Percentiles rank a stretch among this genome's conserved stretches.
phyloP scores from a whole-genome alignment of 1,284 basidiomycete species.

The Naganishia sp. region DNA sequence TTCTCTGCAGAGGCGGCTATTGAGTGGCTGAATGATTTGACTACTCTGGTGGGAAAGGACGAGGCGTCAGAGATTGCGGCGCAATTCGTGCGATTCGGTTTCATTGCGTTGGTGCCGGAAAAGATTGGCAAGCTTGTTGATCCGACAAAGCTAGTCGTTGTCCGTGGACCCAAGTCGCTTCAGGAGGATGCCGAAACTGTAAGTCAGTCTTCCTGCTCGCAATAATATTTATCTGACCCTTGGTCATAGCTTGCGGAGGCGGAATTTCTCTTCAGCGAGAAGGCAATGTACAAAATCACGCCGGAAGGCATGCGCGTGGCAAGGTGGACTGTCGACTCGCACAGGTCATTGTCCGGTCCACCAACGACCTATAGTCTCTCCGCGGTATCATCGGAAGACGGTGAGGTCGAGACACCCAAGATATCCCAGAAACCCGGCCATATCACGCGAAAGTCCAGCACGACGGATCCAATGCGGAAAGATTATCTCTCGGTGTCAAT shows the following conservation, averaged over 20 bases:
- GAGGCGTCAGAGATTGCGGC: constrained; percentile 97
- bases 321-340: constrained; percentile 64
- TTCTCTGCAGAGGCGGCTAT: constrained; percentile 84
- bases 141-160: constrained; percentile 82
- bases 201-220: not conserved
- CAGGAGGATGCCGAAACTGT: constrained; percentile 16
- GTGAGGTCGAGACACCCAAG: constrained; percentile 44
- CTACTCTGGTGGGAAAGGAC: constrained; percentile 91
- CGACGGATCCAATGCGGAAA: constrained; percentile 70
- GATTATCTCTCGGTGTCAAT: constrained; percentile 55
- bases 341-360: constrained; percentile 7
- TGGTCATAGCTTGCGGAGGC: constrained; percentile 67
- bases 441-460: constrained; percentile 67
- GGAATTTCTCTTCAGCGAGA: constrained; percentile 92
- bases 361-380: constrained; percentile 33
- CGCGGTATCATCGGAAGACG: constrained; percentile 56
- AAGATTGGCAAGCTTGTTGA: constrained; percentile 71
- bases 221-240: not conserved
- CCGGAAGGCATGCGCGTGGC: constrained; percentile 83
- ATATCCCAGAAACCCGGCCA: constrained; percentile 29
- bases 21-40: constrained; percentile 97
- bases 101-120: constrained; percentile 73
- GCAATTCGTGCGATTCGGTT: constrained; percentile 93
- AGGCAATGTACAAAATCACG: constrained; percentile 90
- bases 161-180: constrained; percentile 48